Evolutionary conservation across 2,329 filamentous ascomycete genomes (phyloP), one percentile per base, ranked within the genome.

Genomic region (Ceratocystis albifundus): DNA sequence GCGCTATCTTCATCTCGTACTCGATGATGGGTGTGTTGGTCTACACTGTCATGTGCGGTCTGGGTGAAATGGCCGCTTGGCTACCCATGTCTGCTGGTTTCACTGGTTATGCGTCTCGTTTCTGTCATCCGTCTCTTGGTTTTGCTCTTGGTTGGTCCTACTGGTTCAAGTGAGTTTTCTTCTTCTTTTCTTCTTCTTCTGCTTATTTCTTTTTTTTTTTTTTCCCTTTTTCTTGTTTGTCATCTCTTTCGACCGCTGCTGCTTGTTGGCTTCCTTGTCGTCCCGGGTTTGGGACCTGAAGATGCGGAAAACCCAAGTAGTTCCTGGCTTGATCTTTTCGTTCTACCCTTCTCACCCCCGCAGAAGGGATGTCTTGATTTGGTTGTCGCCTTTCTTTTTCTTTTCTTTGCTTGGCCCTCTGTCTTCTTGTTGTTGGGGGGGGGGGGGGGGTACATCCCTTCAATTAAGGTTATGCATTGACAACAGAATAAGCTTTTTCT

Each of bases 21-120:
- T 79, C 82, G 46, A 74, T 88, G 69, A 82, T 89, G 70, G 88
- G 88, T 70, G 76, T 87, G 61, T 76, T 94, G 68, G 89, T 93
- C 70, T 94, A 86, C 75, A 77, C 90, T 53, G 89, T 94, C 70
- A 91, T 94, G 88, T 86, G 85, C 67, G 86, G 84, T 66, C 83
- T 94, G 3, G 89, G 89, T 69, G 89, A 93, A 75, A 94, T 94
- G 88, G 88, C 89, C 7, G 83, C 89, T 64, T 94, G 88, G 88
- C 75, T 94, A 44, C 89, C 89, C 63, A 80, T 91, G 71, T 83
- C 84, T 65, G 84, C 87, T 73, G 89, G 89, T 70, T 95, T 94
- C 75, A 88, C 88, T 68, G 88, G 88, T 71, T 94, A 92, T 72
- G 88, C 89, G 28, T 82, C 85, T 68, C 82, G 89, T 61, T 94